Conservation (phyloP, 257 asterid species). For the Salvia miltiorrhiza region DNA sequence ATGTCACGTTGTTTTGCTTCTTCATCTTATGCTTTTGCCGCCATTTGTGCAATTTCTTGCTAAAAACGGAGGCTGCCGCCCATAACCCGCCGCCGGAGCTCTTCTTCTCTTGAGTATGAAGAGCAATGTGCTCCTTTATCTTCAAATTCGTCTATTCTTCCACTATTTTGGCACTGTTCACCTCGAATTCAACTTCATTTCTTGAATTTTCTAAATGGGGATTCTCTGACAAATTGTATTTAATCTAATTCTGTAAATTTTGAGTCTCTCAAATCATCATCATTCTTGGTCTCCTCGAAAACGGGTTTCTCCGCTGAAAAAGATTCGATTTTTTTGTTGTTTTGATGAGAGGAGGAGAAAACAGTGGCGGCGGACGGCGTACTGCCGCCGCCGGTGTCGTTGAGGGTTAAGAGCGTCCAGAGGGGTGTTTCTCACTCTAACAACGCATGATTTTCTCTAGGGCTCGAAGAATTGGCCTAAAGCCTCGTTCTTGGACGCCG, state of each 20-base stretch:
- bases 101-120: constrained; percentile 59
- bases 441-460: constrained; percentile 91
- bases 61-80: constrained; percentile 94
- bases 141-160: constrained; percentile 53
- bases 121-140: constrained; percentile 78
- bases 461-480: constrained; percentile 69
- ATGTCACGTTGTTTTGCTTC: constrained; percentile 51
- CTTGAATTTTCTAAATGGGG: constrained; percentile 28
- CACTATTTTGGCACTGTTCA: constrained; percentile 54
- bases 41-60: constrained; percentile 98
- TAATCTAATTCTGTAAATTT: constrained; percentile 43
- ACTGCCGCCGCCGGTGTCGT: constrained; percentile 35
- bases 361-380: constrained; percentile 19
- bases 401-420: constrained; percentile 59
- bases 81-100: constrained; percentile 69
- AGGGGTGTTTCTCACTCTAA: constrained; percentile 72
- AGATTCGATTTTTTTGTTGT: constrained; percentile 26
- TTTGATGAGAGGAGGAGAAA: constrained; percentile 30
- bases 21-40: constrained; percentile 80
- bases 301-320: constrained; percentile 42
- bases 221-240: constrained; percentile 51
- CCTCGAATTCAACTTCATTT: constrained; percentile 32
- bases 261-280: constrained; percentile 34
- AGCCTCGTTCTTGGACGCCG: constrained; percentile 86
- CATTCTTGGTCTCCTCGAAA: constrained; percentile 44